A percentile compares a stretch with the other conserved stretches of the same genome.
Evolutionary conservation across 805 yeast genomes (phyloP).

Genomic region (Pichia kluyveri): DNA sequence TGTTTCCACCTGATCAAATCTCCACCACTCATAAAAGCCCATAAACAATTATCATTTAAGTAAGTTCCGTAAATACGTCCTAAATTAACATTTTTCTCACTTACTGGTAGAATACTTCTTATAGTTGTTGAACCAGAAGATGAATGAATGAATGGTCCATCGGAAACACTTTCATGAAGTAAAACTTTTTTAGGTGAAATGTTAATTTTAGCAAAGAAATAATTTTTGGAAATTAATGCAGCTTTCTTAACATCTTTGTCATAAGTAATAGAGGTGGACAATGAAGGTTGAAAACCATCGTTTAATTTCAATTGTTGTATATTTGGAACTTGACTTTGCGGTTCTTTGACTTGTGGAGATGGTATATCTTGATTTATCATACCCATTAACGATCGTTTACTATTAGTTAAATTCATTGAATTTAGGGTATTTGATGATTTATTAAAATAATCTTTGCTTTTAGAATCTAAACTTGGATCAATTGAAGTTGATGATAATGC

Average conservation of each 20-base stretch:
- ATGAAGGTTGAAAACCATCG: not conserved
- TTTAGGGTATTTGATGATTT: not conserved
- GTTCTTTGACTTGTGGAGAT: constrained; percentile 3
- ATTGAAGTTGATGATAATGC: not conserved
- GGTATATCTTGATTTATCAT: constrained; percentile 19
- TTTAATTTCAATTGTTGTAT: not conserved
- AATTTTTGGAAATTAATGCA: not conserved
- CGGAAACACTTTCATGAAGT: not conserved
- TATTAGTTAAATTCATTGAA: constrained; percentile 7
- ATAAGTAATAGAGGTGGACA: not conserved
- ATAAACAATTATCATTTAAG: constrained; percentile 24
- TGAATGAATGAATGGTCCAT: constrained; percentile 17
- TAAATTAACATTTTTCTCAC: constrained; percentile 23
- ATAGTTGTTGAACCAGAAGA: constrained; percentile 16
- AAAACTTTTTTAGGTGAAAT: not conserved
- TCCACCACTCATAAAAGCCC: constrained; percentile 31
- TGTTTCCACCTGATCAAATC: constrained; percentile 31
- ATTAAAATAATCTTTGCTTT: not conserved
- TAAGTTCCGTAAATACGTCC: constrained; percentile 27
- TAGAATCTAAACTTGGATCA: not conserved
- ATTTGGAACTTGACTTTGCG: not conserved
- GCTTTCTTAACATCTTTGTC: not conserved
- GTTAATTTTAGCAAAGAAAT: not conserved
- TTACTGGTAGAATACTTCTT: constrained; percentile 27
- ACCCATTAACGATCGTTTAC: constrained; percentile 19